These are phyloP conservation scores for Fragilariopsis cylindrus DNA, from an alignment of 108 stramenopile species.

Conservation along the genomic window DNA sequence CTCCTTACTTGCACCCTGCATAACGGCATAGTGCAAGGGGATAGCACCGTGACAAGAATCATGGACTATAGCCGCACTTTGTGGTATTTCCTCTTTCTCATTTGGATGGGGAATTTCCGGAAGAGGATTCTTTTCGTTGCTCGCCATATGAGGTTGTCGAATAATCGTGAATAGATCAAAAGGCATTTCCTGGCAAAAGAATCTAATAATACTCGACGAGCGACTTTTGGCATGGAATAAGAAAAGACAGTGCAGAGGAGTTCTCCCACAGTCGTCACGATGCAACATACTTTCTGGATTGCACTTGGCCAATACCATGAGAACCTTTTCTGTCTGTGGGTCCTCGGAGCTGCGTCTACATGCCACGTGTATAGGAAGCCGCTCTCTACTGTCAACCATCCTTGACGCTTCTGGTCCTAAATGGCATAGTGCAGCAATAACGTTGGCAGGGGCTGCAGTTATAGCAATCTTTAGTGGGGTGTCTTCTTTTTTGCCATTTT, in stretches of 20 bases:
- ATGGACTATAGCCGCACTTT: slow-evolving; percentile 42
- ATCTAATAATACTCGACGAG: slow-evolving; percentile 39
- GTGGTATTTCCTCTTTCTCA: slow-evolving; percentile 29
- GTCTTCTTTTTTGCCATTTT: slow-evolving; percentile 35
- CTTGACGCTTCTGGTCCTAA: slow-evolving; percentile 42
- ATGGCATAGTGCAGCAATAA: slow-evolving; percentile 60
- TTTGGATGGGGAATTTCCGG: slow-evolving; percentile 40
- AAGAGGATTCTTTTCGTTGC: slow-evolving; percentile 31
- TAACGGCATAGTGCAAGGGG: slow-evolving; percentile 62
- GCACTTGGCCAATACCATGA: slow-evolving; percentile 39
- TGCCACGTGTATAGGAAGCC: slow-evolving; percentile 46
- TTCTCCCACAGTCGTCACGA: slow-evolving; percentile 54
- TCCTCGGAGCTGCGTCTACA: slow-evolving; percentile 39
- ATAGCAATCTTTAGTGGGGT: slow-evolving; percentile 40
- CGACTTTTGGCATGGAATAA: slow-evolving; percentile 51
- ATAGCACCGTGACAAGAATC: slow-evolving; percentile 51
- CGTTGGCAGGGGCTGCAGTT: slow-evolving; percentile 32
- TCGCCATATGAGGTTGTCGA: slow-evolving; percentile 21
- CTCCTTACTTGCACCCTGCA: slow-evolving; percentile 50
- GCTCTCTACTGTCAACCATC: slow-evolving; percentile 36
- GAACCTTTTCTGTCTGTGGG: slow-evolving; percentile 32
- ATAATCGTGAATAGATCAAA: slow-evolving; percentile 19
- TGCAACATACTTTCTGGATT: slow-evolving; percentile 43
- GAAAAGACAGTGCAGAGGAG: slow-evolving; percentile 72
- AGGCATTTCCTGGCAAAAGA: slow-evolving; percentile 36